Base-by-base conservation (phyloP, 139 green algal species). In the Astrephomene gubernaculifera region DNA sequence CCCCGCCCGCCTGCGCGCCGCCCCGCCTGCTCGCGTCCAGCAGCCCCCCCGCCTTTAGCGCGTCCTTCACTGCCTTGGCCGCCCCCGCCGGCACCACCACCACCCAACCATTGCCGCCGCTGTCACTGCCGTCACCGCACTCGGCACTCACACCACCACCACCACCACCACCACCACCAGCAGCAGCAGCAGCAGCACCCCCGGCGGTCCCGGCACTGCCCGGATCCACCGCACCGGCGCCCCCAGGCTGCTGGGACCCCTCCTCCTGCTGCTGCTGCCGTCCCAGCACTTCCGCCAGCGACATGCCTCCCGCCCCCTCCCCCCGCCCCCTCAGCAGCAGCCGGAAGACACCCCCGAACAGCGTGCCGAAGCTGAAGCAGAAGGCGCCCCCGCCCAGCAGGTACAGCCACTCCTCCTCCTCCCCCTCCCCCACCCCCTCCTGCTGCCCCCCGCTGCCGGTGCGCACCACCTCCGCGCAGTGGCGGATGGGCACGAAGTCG, bases 361-460 rank as follows among this genome's bases (percentile, higher is more conserved):
- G 54, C n/a, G 89, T 90, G 43, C 91, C 91, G 69, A 94, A 94
- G 67, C 84, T 90, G 87, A 94, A 94, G 84, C 91, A 94, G 65
- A 93, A 92, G 7, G 90, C 88, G 54, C 91, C 91, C 10, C 91
- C 91, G 8, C 91, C 91, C 43, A 93, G 52, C 4, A 92, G 39
- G 27, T 82, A 68, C 60, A 91, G 70, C 43, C 44, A n/a, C 31
- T 84, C 73, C 21, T 17, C n/a, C 27, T 14, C 65, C 6, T 65
- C 22, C 19, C 57, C 57, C 19, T 65, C n/a, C n/a, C n/a, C n/a
- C n/a, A n/a, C n/a, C n/a, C n/a, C n/a, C n/a, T n/a, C n/a, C n/a
- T n/a, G n/a, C n/a, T n/a, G n/a, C n/a, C n/a, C n/a, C n/a, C n/a
- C n/a, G n/a, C n/a, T n/a, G n/a, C n/a, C n/a, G n/a, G n/a, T n/a